Base-by-base conservation (phyloP, 2,329 filamentous ascomycete genomes). In the Cadophora sp. region DNA sequence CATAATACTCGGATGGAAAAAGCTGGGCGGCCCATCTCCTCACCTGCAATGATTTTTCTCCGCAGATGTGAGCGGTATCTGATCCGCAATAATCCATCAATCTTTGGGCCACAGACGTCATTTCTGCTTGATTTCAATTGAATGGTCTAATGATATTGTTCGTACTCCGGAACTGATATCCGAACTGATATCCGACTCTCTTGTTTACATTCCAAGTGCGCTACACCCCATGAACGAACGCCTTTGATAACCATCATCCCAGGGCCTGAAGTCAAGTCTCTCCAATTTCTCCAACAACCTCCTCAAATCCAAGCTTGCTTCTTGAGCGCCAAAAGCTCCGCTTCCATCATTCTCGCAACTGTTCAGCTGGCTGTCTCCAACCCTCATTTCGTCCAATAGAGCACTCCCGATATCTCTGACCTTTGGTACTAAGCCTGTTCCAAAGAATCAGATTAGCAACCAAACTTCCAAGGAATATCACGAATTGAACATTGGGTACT, bases 361-460 rank as follows among this genome's bases (percentile, higher is more conserved):
- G 22, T 45, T 41, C 20, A 45, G 36, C 20, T 59, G 36, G 22
- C 55, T 43, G 24, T 62, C 33, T 16, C 66, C 58, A 3, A 47
- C 58, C 27, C 66, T 41, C n/a, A 64, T 53, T 20, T 67, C 61
- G 22, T 67, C 65, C 7, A 80, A 68, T 30, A 79, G 78, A 0
- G 77, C 78, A 4, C 76, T 75, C 1, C 78, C 78, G 59, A 79
- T 77, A 59, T 80, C 79, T 22, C 79, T 71, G 30, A 79, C 74
- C 67, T 80, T 80, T n/a, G 77, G 68, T 22, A 68, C 53, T 39
- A 56, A 22, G 36, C 53, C 53, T 56, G 14, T 41, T 9, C 2
- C 7, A 36, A 9, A 8, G 11, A 39, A 7, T 8, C 11, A 39
- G 36, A 39, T 39, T 39, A 39, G 36, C 11, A 8, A 39, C 36